Base-by-base conservation (phyloP, 129 eudicot genomes). In the Flaveria trinervia region DNA sequence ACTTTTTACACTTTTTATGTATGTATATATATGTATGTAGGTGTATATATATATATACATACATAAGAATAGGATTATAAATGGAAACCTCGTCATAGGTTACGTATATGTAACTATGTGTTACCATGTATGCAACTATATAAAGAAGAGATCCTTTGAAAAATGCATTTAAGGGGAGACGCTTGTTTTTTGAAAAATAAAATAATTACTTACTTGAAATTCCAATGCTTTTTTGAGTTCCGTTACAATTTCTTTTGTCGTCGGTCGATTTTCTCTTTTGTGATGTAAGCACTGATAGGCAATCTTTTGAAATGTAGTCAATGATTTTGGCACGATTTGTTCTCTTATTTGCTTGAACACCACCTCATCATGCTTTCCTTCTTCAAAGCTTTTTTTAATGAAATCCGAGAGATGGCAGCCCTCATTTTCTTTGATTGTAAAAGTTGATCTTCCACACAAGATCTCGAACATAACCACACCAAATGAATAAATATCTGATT, bases 401-500 rank as follows among this genome's bases (percentile, higher is more conserved):
- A 57, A 20, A 22, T 9, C 36, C 0, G 65, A 3, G 23, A 57
- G 65, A 57, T 2, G 23, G 1, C 22, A 0, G 1, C 65, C 33
- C 65, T 10, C 33, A 57, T 9, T 30, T 9, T 57, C 11, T 0
- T 9, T 5, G 65, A 22, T 20, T 9, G 1, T 0, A 22, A 8
- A 57, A 0, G 62, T 55, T 18, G 62, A 20, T 20, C 22, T 20
- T 20, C 22, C 22, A 20, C 22, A 20, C 22, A 20, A 20, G 22
- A 20, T 20, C 18, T 57, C 65, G 9, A 57, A 57, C 23, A 57
- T 9, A 22, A 57, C 65, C 1, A 57, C 33, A 57, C 65, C 65
- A 57, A 57, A 57, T 22, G 65, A 57, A 57, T 22, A 57, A 22
- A 57, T 57, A 61, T 61, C 68, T 4, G 68, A 61, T 26, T 61